phyloP scores from a whole-genome alignment of 108 stramenopile species.

The Nannochloropsis oceanica region DNA sequence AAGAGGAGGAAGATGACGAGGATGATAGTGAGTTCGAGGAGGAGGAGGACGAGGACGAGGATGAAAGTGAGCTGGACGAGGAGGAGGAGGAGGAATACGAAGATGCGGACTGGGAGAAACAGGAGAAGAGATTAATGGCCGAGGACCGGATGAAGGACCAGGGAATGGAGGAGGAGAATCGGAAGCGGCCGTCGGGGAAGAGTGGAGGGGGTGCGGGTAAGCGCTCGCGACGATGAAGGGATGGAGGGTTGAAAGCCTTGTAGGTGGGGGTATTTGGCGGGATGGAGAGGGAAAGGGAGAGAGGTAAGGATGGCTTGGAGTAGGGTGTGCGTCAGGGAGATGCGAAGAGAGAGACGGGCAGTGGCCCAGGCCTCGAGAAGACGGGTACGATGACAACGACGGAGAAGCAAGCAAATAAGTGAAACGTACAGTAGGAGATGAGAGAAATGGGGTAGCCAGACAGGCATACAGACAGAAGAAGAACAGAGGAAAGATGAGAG shows the following conservation, averaged over 20 bases:
- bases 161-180: background rate
- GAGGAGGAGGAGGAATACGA: background rate
- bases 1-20: constrained; percentile 46
- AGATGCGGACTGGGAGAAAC: background rate
- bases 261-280: too few species aligned
- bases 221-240: background rate
- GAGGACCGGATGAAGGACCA: background rate
- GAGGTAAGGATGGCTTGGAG: too few species aligned
- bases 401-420: too few species aligned
- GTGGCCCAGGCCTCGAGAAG: too few species aligned
- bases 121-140: background rate
- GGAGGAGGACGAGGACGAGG: background rate
- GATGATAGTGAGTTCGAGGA: background rate
- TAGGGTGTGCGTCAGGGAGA: too few species aligned
- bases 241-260: background rate
- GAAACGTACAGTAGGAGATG: too few species aligned
- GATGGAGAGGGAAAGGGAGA: too few species aligned
- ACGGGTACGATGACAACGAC: too few species aligned
- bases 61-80: background rate
- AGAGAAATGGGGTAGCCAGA: too few species aligned
- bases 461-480: too few species aligned
- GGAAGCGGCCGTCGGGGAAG: background rate
- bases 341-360: too few species aligned
- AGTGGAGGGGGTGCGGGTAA: background rate
- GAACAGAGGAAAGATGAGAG: too few species aligned